These are phyloP conservation scores for Aspergillus persii DNA, from an alignment of 2,329 filamentous ascomycete species.

Conservation along the genomic window DNA sequence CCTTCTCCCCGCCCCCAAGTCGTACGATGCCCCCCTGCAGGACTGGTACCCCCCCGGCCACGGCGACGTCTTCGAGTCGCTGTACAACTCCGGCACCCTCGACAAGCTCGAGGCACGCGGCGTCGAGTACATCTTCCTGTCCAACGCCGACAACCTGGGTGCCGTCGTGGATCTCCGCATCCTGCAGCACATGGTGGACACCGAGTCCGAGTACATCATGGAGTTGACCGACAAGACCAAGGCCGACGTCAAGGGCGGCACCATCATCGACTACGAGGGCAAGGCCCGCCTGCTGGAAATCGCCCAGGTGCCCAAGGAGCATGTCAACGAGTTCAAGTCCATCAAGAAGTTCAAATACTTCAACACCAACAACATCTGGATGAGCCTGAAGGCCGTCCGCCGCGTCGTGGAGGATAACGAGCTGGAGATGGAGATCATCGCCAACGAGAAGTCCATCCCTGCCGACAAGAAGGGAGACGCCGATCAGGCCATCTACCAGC, in stretches of 20 bases:
- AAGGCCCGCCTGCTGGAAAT: constrained; percentile 96
- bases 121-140: constrained; percentile 97
- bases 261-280: constrained; percentile 99
- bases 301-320: constrained; percentile 98
- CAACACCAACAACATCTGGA: constrained; percentile 99
- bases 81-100: constrained; percentile 98
- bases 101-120: constrained; percentile 94
- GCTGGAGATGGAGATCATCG: constrained; percentile 99
- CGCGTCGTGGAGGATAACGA: constrained; percentile 98
- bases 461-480: constrained; percentile 99
- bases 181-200: constrained; percentile 98
- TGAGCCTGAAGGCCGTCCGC: constrained; percentile 97
- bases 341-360: constrained; percentile 99
- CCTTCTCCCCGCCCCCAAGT: constrained; percentile 90
- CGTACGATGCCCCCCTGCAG: constrained; percentile 77
- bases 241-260: constrained; percentile 99
- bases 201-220: constrained; percentile 98
- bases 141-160: constrained; percentile 98
- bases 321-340: constrained; percentile 99
- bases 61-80: constrained; percentile 98
- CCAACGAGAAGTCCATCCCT: constrained; percentile 97
- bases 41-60: constrained; percentile 99
- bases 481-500: constrained; percentile 94
- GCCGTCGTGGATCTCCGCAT: constrained; percentile 97
- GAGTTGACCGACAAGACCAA: constrained; percentile 99